A percentile compares a stretch with the other conserved stretches of the same genome.
These are phyloP conservation scores for Oenanthe javanica DNA, from an alignment of 140 eudicot species.

Conservation along the genomic window DNA sequence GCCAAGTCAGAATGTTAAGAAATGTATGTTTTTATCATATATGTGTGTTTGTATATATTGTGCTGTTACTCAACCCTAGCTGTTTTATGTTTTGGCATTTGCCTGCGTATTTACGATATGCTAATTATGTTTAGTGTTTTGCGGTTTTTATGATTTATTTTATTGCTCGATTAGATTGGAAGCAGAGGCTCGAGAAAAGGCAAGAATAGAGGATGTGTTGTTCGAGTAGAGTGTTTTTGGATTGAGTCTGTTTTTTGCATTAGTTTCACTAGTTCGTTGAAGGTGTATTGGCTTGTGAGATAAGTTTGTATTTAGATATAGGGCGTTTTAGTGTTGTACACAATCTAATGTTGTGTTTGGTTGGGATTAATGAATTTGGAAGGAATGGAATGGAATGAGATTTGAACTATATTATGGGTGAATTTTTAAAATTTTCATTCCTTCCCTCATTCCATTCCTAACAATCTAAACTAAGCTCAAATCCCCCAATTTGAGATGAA, in stretches of 20 bases:
- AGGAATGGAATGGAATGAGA: no score
- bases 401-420: no score
- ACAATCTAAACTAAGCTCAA: no score
- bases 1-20: conserved; percentile 69
- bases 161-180: background rate
- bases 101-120: background rate
- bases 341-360: no score
- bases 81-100: background rate
- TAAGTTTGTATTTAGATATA: background rate
- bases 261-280: background rate
- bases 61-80: background rate
- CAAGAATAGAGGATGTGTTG: background rate
- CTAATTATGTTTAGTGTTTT: background rate
- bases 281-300: background rate
- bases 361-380: no score
- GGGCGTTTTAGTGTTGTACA: background rate
- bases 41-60: background rate
- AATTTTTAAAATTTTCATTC: no score
- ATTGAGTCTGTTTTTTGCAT: background rate
- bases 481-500: no score
- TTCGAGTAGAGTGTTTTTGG: background rate
- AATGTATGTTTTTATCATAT: conserved; percentile 29
- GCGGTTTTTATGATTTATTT: background rate
- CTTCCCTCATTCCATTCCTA: no score
- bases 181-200: background rate